Percentiles rank a stretch among this genome's conserved stretches.
phyloP scores from a whole-genome alignment of 169 alveolate species.

The Pseudocohnilembus persalinus region DNA sequence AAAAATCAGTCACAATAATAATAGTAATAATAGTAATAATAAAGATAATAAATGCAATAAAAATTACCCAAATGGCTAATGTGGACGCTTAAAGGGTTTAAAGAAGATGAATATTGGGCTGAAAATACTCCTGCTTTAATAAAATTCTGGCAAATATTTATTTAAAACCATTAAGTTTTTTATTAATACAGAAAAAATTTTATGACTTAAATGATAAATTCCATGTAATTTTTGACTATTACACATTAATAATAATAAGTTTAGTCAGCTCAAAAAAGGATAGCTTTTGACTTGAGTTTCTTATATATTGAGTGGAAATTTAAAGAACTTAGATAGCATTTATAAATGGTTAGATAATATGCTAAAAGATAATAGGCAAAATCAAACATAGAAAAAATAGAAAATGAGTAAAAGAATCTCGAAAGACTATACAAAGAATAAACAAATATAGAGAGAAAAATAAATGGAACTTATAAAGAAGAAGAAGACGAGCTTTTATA shows the following conservation, averaged over 20 bases:
- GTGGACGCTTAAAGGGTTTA: background rate
- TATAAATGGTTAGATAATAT: background rate
- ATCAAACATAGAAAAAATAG: background rate
- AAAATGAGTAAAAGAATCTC: background rate
- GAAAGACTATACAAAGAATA: background rate
- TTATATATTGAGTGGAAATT: slow-evolving; percentile 16
- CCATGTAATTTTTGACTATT: slow-evolving; percentile 8
- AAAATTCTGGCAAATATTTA: slow-evolving; percentile 24
- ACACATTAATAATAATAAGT: background rate
- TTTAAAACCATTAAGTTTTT: slow-evolving; percentile 10
- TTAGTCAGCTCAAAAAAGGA: background rate
- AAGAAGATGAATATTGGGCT: background rate
- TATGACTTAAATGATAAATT: slow-evolving; percentile 14
- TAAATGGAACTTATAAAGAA: background rate
- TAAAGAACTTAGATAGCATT: background rate
- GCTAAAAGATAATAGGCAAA: background rate
- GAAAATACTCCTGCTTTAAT: background rate
- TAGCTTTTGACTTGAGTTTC: slow-evolving; percentile 24
- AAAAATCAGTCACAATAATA: background rate
- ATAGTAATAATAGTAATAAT: background rate
- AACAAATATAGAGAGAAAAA: background rate
- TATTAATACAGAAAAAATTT: slow-evolving; percentile 2
- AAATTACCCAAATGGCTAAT: background rate
- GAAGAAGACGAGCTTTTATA: background rate
- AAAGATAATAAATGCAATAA: background rate